Conservation (phyloP, 192 early-diverging fungal species). For the Chytriomyces hyalinus region DNA sequence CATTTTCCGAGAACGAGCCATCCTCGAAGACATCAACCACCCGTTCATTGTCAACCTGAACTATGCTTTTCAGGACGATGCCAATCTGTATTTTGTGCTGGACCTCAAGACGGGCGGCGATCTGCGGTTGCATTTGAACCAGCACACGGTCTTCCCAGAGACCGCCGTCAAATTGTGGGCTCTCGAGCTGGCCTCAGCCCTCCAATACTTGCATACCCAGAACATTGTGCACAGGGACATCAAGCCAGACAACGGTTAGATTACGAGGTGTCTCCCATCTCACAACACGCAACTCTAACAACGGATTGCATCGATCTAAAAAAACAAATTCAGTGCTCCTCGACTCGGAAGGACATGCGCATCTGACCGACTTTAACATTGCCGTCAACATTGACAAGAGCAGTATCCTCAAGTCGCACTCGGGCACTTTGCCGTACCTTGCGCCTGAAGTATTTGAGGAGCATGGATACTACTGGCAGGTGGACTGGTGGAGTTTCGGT, state of each 20-base stretch:
- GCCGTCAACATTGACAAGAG: conserved; percentile 73
- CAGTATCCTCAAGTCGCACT: conserved; percentile 77
- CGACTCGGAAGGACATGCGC: conserved; percentile 81
- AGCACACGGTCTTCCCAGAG: conserved; percentile 75
- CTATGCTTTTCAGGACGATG: conserved; percentile 96
- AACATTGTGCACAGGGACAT: conserved; percentile 90
- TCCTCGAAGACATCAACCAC: conserved; percentile 62
- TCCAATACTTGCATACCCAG: conserved; percentile 82
- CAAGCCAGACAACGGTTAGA: conserved; percentile 85
- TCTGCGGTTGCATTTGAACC: conserved; percentile 83
- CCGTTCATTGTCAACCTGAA: conserved; percentile 71
- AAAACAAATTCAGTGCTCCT: conserved; percentile 55
- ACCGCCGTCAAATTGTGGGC: conserved; percentile 81
- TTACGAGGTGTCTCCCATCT: background rate
- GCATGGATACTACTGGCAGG: conserved; percentile 57
- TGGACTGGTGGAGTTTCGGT: conserved; percentile 85
- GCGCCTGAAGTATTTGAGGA: conserved; percentile 55
- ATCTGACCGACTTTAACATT: conserved; percentile 96
- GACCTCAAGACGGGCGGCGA: conserved; percentile 97
- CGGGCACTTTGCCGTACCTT: conserved; percentile 93
- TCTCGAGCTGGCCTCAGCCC: conserved; percentile 83
- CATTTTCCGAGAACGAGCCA: conserved; percentile 85
- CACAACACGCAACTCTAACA: background rate
- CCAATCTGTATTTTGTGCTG: conserved; percentile 89
- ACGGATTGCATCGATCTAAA: background rate